Evolutionary conservation across 257 asterid species (phyloP), one percentile per base, ranked within the genome.

Genomic region (Solanum paucissectum): DNA sequence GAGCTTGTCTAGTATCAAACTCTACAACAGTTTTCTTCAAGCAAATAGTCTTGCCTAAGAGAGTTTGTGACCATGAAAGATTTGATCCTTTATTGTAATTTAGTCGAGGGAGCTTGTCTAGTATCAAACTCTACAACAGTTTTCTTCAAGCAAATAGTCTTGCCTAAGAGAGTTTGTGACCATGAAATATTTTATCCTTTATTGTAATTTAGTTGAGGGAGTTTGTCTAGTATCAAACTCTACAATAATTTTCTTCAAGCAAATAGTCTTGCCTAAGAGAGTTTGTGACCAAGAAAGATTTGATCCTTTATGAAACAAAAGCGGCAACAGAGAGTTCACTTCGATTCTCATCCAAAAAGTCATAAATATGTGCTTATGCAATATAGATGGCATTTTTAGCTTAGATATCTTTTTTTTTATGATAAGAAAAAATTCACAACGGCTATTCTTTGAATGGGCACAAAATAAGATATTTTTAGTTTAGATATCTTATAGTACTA

Each of bases 381-480:
- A 68, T 0, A 29, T 32, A 69, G 0, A 16, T 29, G 9, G 4
- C 38, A 69, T 69, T 29, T 29, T 29, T 29, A 29, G 1, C 18
- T 69, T 13, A 69, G 1, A 27, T 1, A 13, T 66, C 18, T 64
- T 52, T 49, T 5, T 12, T 52, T 52, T 52, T 2, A 52, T 52
- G 62, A 6, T 0, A 52, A 52, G 23, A 16, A 52, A 5, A 52
- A 52, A 5, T 52, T 44, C 1, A 44, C 18, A 44, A 0, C 2
- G 0, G 2, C 0, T 44, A 12, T 44, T 4, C 0, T 44, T 44
- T 44, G 52, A 1, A 0, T 44, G 2, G 0, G 0, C 0, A 52
- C 3, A 52, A 52, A 0, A 52, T 16, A 16, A 52, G 1, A 52
- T 52, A 68, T 68, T 27, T 68, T 13, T 38, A 37, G 0, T 1